A percentile compares a stretch with the other conserved stretches of the same genome.
Conservation (phyloP, 495 filamentous ascomycete genomes). For the Xylaria cubensis region DNA sequence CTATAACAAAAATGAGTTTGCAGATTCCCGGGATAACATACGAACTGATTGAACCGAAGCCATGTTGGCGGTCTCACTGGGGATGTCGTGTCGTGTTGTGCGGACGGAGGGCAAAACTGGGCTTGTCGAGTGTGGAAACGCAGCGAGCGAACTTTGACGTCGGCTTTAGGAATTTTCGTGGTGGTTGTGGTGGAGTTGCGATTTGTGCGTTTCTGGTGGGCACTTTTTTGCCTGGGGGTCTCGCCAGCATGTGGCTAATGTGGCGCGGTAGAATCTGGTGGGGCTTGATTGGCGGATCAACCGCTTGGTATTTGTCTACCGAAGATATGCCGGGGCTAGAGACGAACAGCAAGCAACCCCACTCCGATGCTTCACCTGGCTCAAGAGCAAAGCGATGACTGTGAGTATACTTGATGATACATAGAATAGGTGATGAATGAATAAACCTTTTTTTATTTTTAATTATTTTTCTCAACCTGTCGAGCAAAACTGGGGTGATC, state of each 20-base stretch:
- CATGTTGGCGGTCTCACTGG: conserved; percentile 28
- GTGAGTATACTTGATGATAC: neutral
- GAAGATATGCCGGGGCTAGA: conserved; percentile 29
- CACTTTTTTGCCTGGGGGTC: conserved; percentile 22
- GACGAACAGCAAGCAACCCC: neutral
- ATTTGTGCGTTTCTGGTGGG: conserved; percentile 29
- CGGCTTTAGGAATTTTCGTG: conserved; percentile 26
- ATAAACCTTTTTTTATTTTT: neutral
- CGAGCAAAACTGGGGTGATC: neutral
- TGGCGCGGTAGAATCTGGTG: conserved; percentile 23
- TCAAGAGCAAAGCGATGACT: neutral
- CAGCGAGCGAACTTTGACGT: conserved; percentile 26
- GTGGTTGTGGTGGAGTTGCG: conserved; percentile 28
- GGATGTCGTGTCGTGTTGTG: conserved; percentile 24
- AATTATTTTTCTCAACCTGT: neutral
- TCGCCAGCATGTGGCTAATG: conserved; percentile 32
- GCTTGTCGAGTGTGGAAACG: conserved; percentile 29
- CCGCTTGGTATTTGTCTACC: conserved; percentile 1
- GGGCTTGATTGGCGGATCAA: neutral
- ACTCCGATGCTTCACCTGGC: neutral
- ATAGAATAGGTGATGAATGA: neutral
- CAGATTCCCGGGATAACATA: conserved; percentile 9
- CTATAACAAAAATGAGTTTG: neutral
- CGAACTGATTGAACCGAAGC: conserved; percentile 30
- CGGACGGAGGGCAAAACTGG: conserved; percentile 24